Percentiles rank a stretch among this genome's conserved stretches.
Conservation (phyloP, 345 rosid genomes). For the Corymbia maculata region DNA sequence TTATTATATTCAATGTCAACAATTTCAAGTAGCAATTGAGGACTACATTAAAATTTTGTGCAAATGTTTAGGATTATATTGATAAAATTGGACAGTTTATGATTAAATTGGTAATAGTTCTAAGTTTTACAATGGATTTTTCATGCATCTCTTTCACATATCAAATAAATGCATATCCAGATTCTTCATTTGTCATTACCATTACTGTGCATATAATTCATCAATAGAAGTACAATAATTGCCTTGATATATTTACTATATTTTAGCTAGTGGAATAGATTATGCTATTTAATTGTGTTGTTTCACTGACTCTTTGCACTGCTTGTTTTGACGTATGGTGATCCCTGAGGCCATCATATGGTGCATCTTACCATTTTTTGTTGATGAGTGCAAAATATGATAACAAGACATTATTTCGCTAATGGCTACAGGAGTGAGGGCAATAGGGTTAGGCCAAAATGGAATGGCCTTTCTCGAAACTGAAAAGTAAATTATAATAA, state of each 20-base stretch:
- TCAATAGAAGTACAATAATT: not conserved
- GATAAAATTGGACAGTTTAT: not conserved
- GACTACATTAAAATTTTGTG: too few relatives aligned
- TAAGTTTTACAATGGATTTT: not conserved
- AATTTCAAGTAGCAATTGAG: fast-evolving
- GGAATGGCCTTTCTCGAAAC: not conserved
- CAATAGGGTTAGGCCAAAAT: not conserved
- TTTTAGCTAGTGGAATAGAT: not conserved
- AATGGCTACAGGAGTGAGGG: not conserved
- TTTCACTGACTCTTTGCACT: not conserved
- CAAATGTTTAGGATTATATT: too few relatives aligned
- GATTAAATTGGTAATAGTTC: too few relatives aligned
- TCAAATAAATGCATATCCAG: not conserved
- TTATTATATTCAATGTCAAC: not conserved
- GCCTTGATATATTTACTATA: too few relatives aligned
- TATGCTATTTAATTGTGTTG: not conserved
- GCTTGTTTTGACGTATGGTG: not conserved
- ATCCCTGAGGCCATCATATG: not conserved
- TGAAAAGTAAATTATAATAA: not conserved
- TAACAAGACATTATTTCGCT: not conserved
- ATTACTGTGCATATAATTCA: not conserved
- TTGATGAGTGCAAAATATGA: not conserved
- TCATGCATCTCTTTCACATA: not conserved
- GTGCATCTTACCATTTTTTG: not conserved
- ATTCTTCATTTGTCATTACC: not conserved